phyloP scores from a whole-genome alignment of 352 stramenopile genomes.

The Globisporangium abappressorium region DNA sequence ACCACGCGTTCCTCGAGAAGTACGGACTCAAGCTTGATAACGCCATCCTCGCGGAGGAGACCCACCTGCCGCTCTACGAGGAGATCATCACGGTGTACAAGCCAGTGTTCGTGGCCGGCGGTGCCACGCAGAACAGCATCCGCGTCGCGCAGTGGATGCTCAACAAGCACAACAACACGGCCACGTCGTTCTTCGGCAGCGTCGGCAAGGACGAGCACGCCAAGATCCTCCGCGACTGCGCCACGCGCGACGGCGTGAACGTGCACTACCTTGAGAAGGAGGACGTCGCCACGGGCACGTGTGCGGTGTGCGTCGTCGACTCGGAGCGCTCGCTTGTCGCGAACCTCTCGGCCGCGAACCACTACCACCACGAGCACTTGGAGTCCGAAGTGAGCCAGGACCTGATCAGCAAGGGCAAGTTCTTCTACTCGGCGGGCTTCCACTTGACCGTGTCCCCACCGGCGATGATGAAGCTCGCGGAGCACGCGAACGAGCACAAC shows the following conservation, averaged over 20 bases:
- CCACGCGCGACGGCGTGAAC: slow-evolving; percentile 92
- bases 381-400: slow-evolving; percentile 88
- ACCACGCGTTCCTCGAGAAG: slow-evolving; percentile 94
- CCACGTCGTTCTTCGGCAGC: slow-evolving; percentile 95
- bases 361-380: slow-evolving; percentile 94
- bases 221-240: slow-evolving; percentile 91
- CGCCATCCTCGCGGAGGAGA: slow-evolving; percentile 98
- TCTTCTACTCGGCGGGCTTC: slow-evolving; percentile 98
- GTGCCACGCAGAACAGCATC: slow-evolving; percentile 99
- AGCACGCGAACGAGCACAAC: slow-evolving; percentile 92
- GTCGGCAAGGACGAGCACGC: slow-evolving; percentile 96
- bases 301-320: slow-evolving; percentile 95
- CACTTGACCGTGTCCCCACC: slow-evolving; percentile 97
- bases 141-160: slow-evolving; percentile 99
- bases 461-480: slow-evolving; percentile 89
- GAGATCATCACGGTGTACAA: slow-evolving; percentile 90
- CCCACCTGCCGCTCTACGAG: slow-evolving; percentile 96
- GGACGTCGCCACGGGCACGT: slow-evolving; percentile 94
- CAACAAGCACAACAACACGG: slow-evolving; percentile 72
- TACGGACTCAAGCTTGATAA: slow-evolving; percentile 95
- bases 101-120: slow-evolving; percentile 96
- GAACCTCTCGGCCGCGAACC: slow-evolving; percentile 98
- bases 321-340: slow-evolving; percentile 96
- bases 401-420: slow-evolving; percentile 92
- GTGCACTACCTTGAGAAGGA: slow-evolving; percentile 97